Conservation (phyloP, 176 grass and related monocot species). For the Rhipidocladum racemiflorum region DNA sequence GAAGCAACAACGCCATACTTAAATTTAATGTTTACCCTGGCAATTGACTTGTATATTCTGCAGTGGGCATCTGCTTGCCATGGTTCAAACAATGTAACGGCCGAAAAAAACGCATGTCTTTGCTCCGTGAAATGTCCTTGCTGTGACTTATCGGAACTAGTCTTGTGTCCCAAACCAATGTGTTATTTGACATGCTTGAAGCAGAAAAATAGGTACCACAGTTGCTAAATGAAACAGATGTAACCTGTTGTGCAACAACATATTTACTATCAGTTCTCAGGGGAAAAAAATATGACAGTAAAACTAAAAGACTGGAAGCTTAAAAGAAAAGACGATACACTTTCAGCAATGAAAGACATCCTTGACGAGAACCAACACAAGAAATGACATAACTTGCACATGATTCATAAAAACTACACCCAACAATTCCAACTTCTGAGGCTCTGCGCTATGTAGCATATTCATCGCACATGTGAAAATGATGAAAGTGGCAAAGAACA, state of each 20-base stretch:
- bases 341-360: slow-evolving; percentile 1
- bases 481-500: slow-evolving; percentile 3
- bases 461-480: background rate
- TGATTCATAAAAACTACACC: slow-evolving; percentile 17
- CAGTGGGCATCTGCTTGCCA: slow-evolving; percentile 74
- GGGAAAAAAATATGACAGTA: slow-evolving; percentile 32
- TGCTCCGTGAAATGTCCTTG: slow-evolving; percentile 47
- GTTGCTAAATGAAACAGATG: slow-evolving; percentile 88
- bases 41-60: slow-evolving; percentile 72
- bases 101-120: slow-evolving; percentile 84
- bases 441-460: background rate
- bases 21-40: slow-evolving; percentile 51
- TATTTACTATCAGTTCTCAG: slow-evolving; percentile 30
- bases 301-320: slow-evolving; percentile 1
- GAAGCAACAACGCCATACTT: slow-evolving; percentile 8
- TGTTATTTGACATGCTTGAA: slow-evolving; percentile 84
- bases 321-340: background rate
- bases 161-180: slow-evolving; percentile 84
- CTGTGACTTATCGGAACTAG: slow-evolving; percentile 54
- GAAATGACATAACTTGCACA: slow-evolving; percentile 9
- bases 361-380: background rate
- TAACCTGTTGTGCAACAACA: slow-evolving; percentile 59
- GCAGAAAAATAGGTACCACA: slow-evolving; percentile 91
- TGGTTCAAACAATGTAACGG: slow-evolving; percentile 95
- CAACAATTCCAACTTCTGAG: slow-evolving; percentile 7